Base-by-base conservation (phyloP, 2,329 filamentous ascomycete genomes). In the Phyllosticta paracitricarpa region DNA sequence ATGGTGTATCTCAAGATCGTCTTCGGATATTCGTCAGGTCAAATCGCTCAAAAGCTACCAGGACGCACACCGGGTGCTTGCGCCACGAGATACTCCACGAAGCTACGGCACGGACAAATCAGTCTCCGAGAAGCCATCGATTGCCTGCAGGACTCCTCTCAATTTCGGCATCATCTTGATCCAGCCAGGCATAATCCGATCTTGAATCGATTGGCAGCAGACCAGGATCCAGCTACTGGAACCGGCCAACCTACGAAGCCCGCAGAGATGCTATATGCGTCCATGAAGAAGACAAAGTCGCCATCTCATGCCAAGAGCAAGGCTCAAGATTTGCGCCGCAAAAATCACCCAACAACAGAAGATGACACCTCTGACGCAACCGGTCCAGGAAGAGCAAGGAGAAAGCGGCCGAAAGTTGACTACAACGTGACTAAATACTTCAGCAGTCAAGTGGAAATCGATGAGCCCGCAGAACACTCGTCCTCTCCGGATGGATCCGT, bases 1-100 rank as follows among this genome's bases (percentile, higher is more conserved):
- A 65, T 80, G 0, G 72, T 76, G 4, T 73, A 72, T 40, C 59
- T 79, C 4, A 78, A 74, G 56, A 76, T 78, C 59, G 72, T 74
- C 0, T 72, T 75, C 40, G 65, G 66, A 6, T 62, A 22, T 22
- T 22, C 19, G 19, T 22, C 19, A 22, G 19, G 19, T 22, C 19
- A 22, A 22, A 22, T 22, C 19, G 19, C 19, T 22, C 19, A 22
- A 22, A 22, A 22, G 19, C 19, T 22, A 56, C 67, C 71, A 1
- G 63, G 66, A 10, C 68, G 77, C 2, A 68, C 59, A 9, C 66
- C 66, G 12, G 22, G 51, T 3, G 63, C 64, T 8, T 61, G 73
- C 0, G 69, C 72, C 48, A 69, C 64, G 12, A 64, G 65, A 2
- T 75, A 72, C 33, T 72, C 51, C 33, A 63, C 62, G 7, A 58